These are phyloP conservation scores for Cystofilobasidium ferigula DNA, from an alignment of 768 basidiomycete species.

Conservation along the genomic window DNA sequence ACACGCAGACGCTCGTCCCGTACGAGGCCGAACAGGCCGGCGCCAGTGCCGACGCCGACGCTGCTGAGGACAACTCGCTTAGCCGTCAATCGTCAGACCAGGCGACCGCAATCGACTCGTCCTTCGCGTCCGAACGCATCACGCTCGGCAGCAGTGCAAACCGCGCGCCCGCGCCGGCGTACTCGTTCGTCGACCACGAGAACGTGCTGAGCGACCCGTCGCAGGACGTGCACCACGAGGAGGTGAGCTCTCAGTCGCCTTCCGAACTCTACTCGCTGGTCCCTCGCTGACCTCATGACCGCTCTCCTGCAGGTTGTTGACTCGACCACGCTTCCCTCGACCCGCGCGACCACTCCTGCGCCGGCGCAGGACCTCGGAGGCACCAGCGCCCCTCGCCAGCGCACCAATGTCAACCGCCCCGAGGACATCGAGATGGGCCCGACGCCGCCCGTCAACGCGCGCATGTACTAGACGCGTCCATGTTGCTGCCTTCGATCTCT, in stretches of 20 bases:
- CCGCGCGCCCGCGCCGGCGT: slow-evolving; percentile 5
- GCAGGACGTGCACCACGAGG: slow-evolving; percentile 17
- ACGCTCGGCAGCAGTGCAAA: slow-evolving; percentile 4
- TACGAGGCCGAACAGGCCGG: neutral
- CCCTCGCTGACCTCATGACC: neutral
- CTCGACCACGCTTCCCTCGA: neutral
- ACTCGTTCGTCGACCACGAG: slow-evolving; percentile 19
- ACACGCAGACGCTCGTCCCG: slow-evolving; percentile 9
- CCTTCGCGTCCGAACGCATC: slow-evolving; percentile 3
- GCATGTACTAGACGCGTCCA: neutral
- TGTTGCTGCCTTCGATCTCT: too few relatives aligned
- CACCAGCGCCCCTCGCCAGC: neutral
- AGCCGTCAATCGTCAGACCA: neutral
- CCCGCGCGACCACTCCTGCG: slow-evolving; percentile 6
- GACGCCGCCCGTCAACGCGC: neutral
- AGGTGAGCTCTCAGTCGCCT: neutral
- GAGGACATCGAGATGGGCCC: slow-evolving; percentile 24
- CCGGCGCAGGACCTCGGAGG: neutral
- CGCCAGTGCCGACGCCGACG: too few relatives aligned
- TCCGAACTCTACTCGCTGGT: neutral
- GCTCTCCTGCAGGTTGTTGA: neutral
- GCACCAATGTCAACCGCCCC: neutral
- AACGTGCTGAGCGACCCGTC: slow-evolving; percentile 17
- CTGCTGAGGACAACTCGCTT: neutral
- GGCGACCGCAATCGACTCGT: slow-evolving; percentile 8